phyloP scores from a whole-genome alignment of 2,329 filamentous ascomycete species.

The Hirsutella thompsonii region DNA sequence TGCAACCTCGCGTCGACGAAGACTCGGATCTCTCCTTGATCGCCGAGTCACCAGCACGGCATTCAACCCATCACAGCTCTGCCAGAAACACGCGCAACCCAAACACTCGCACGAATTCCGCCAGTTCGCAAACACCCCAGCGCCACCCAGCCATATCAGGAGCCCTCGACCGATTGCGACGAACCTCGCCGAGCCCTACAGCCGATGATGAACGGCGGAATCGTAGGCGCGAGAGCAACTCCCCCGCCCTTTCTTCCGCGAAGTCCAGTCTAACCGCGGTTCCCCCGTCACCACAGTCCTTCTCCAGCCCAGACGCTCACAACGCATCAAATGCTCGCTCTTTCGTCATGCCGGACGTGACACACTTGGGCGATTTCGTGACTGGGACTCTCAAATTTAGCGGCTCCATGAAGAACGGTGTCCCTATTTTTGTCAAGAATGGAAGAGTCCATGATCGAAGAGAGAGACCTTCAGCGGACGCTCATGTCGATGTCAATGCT shows the following conservation, averaged over 20 bases:
- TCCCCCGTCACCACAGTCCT: conserved; percentile 21
- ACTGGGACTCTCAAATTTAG: conserved; percentile 40
- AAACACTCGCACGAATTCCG: conserved; percentile 23
- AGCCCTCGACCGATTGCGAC: conserved; percentile 21
- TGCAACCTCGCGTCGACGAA: conserved; percentile 41
- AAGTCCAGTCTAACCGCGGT: conserved; percentile 29
- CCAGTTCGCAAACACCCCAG: conserved; percentile 13
- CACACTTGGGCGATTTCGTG: conserved; percentile 43
- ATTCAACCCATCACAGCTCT: conserved; percentile 11
- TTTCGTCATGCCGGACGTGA: conserved; percentile 41
- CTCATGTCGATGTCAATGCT: conserved; percentile 36
- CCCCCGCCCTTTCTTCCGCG: conserved; percentile 23
- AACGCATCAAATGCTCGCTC: conserved; percentile 33
- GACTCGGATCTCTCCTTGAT: conserved; percentile 34
- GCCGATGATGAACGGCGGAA: conserved; percentile 9
- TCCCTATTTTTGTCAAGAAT: conserved; percentile 42
- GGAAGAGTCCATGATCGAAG: conserved; percentile 33
- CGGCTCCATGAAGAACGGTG: conserved; percentile 36
- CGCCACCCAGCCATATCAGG: conserved; percentile 19
- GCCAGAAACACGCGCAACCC: conserved; percentile 17
- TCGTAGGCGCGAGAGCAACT: conserved; percentile 12
- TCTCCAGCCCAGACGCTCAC: conserved; percentile 17
- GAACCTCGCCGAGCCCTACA: conserved; percentile 19
- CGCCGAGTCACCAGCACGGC: conserved; percentile 23
- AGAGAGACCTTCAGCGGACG: conserved; percentile 16